A percentile compares a stretch with the other conserved stretches of the same genome.
These are phyloP conservation scores for Austroboletus niveus DNA, from an alignment of 1,284 basidiomycete species.

Conservation along the genomic window DNA sequence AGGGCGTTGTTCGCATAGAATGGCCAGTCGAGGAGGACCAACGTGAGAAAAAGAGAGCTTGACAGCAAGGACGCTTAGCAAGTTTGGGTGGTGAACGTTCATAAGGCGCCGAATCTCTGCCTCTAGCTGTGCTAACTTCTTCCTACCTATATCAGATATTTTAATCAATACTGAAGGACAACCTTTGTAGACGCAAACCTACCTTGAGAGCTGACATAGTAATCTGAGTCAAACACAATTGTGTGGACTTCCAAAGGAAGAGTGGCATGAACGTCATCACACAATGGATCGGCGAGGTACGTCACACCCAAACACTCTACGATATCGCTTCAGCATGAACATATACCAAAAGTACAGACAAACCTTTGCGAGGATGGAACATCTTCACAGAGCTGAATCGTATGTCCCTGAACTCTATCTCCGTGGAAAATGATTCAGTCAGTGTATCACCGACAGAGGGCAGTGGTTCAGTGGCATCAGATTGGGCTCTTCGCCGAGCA, in stretches of 20 bases:
- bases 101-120: slow-evolving; percentile 61
- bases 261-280: slow-evolving; percentile 54
- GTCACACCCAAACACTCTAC: slow-evolving; percentile 61
- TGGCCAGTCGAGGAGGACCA: slow-evolving; percentile 51
- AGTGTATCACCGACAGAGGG: slow-evolving; percentile 45
- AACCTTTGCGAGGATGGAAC: slow-evolving; percentile 66
- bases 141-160: slow-evolving; percentile 37
- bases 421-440: slow-evolving; percentile 57
- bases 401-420: slow-evolving; percentile 57
- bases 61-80: slow-evolving; percentile 61
- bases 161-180: neutral
- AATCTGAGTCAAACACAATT: slow-evolving; percentile 61
- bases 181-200: neutral
- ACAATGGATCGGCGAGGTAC: slow-evolving; percentile 70
- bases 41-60: slow-evolving; percentile 54
- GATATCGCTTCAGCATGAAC: neutral
- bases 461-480: slow-evolving; percentile 64
- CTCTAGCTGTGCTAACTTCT: slow-evolving; percentile 68
- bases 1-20: slow-evolving; percentile 66
- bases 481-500: slow-evolving; percentile 56
- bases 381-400: slow-evolving; percentile 63
- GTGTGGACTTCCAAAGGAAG: slow-evolving; percentile 65
- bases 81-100: slow-evolving; percentile 56
- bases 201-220: slow-evolving; percentile 68
- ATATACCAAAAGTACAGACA: slow-evolving; percentile 17